These are phyloP conservation scores for Neurospora cerealis DNA, from an alignment of 495 filamentous ascomycete species.

Conservation along the genomic window DNA sequence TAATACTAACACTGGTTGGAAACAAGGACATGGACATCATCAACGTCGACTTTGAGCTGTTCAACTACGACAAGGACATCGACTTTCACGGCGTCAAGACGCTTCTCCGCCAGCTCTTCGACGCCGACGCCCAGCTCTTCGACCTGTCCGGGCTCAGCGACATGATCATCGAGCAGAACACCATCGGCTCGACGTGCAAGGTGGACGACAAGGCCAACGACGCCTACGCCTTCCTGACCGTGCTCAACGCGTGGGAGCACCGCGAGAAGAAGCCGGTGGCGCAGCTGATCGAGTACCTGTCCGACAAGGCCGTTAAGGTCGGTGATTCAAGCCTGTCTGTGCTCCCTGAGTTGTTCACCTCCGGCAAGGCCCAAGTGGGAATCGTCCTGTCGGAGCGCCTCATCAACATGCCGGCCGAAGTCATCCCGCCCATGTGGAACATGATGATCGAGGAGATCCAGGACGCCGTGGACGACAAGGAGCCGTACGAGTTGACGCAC, in stretches of 20 bases:
- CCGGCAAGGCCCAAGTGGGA: constrained; percentile 51
- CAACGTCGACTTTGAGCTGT: constrained; percentile 97
- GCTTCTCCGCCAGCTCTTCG: constrained; percentile 87
- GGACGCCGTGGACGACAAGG: constrained; percentile 80
- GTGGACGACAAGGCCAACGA: constrained; percentile 89
- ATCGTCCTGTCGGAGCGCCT: constrained; percentile 83
- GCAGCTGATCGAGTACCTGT: constrained; percentile 62
- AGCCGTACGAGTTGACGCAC: constrained; percentile 88
- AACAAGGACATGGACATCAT: constrained; percentile 81
- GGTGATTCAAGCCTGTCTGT: too few species aligned
- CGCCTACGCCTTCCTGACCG: constrained; percentile 88
- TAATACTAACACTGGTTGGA: not conserved
- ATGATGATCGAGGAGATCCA: constrained; percentile 91
- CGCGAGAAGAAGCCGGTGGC: constrained; percentile 60
- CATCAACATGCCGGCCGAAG: constrained; percentile 89
- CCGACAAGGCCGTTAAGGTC: constrained; percentile 39
- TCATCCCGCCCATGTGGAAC: constrained; percentile 90
- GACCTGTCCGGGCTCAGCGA: constrained; percentile 80
- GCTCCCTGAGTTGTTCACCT: constrained; percentile 45
- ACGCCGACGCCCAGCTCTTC: constrained; percentile 73
- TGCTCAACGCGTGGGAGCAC: constrained; percentile 77
- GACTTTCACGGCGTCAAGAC: constrained; percentile 95
- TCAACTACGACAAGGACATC: constrained; percentile 80
- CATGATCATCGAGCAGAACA: constrained; percentile 78
- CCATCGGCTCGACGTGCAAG: constrained; percentile 90